phyloP scores from a whole-genome alignment of 1,284 basidiomycete species.

The Chalciporus sp. region DNA sequence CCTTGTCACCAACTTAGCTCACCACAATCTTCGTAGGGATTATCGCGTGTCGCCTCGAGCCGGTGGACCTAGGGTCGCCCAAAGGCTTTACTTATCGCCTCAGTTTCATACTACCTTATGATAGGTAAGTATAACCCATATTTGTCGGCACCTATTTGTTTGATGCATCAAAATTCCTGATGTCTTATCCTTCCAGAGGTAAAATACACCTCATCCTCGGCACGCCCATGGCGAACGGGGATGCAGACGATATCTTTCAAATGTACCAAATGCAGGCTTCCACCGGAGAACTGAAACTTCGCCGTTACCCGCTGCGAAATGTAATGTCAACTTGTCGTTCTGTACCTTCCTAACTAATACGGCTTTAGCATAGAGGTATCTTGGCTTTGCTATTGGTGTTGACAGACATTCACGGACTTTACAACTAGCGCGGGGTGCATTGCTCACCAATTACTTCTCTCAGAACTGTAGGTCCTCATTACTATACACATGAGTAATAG shows the following conservation, averaged over 20 bases:
- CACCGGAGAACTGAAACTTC: constrained; percentile 56
- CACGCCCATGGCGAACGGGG: constrained; percentile 39
- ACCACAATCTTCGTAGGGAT: constrained; percentile 35
- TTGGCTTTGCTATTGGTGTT: neutral
- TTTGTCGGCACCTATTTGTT: neutral
- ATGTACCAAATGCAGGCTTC: constrained; percentile 67
- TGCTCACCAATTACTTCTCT: constrained; percentile 80
- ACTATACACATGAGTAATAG: constrained; percentile 1
- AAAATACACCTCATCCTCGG: constrained; percentile 61
- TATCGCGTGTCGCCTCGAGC: constrained; percentile 20
- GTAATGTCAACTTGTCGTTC: constrained; percentile 41
- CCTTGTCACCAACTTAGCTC: neutral
- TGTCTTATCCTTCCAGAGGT: constrained; percentile 48
- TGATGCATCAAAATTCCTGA: neutral
- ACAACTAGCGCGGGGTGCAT: constrained; percentile 57
- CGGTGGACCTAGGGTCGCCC: constrained; percentile 32
- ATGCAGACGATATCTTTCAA: constrained; percentile 57
- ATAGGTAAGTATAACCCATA: constrained; percentile 38
- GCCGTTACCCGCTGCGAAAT: constrained; percentile 66
- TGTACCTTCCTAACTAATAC: constrained; percentile 12
- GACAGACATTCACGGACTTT: constrained; percentile 8
- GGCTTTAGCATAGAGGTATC: constrained; percentile 63
- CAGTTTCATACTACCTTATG: constrained; percentile 51
- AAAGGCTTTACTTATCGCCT: constrained; percentile 37
- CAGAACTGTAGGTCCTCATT: constrained; percentile 64